A percentile compares a stretch with the other conserved stretches of the same genome.
phyloP scores from a whole-genome alignment of 2,329 filamentous ascomycete species.

The Sordariomycetes sp. region DNA sequence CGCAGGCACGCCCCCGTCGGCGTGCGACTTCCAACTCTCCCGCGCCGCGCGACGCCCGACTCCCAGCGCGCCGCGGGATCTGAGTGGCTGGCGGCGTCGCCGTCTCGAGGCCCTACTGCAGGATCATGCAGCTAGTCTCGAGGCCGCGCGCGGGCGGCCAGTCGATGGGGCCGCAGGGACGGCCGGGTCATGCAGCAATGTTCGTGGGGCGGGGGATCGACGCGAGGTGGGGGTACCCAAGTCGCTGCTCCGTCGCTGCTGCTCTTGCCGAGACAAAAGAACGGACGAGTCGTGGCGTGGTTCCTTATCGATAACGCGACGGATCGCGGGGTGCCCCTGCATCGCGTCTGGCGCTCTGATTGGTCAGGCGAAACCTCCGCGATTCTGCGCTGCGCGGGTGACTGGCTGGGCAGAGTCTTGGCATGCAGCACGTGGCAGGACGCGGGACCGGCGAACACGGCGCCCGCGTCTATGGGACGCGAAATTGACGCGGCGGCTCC shows the following conservation, averaged over 20 bases:
- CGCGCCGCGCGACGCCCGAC: background rate
- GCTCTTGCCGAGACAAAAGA: background rate
- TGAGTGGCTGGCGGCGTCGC: background rate
- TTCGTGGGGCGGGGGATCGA: background rate
- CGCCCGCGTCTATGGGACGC: background rate
- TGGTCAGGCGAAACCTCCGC: background rate
- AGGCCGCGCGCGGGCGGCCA: conserved; percentile 1
- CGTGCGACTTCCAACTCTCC: background rate
- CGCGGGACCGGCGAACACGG: background rate
- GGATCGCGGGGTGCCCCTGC: conserved; percentile 1
- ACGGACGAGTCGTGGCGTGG: background rate
- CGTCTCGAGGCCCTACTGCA: background rate
- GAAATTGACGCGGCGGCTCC: conserved; percentile 4
- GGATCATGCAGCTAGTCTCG: conserved; percentile 1
- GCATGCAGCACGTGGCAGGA: conserved; percentile 2
- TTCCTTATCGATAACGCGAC: conserved; percentile 1
- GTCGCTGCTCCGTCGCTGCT: background rate
- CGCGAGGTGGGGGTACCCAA: background rate
- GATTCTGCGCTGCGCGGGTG: background rate
- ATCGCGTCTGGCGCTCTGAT: background rate
- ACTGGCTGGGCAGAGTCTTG: background rate
- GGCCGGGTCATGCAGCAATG: conserved; percentile 3
- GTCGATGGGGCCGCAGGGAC: conserved; percentile 1
- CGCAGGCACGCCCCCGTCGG: background rate
- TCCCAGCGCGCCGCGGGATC: background rate